Evolutionary conservation across 1,284 basidiomycete species (phyloP).

Genomic region (Butyriboletus appendiculatus): DNA sequence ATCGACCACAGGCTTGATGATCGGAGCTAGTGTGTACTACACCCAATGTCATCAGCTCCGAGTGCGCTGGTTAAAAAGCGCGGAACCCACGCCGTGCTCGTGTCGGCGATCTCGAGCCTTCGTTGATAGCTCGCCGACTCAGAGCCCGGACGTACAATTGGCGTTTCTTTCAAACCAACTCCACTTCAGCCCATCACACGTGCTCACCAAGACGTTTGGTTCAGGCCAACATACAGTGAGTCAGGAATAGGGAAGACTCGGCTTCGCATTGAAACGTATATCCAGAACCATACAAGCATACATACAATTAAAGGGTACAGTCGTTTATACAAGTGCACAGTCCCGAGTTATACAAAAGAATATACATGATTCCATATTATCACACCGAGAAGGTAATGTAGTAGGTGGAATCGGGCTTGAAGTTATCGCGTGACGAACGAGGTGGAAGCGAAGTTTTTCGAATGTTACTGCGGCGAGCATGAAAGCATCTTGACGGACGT

Average conservation of each 20-base stretch:
- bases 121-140: background rate
- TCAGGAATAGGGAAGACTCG: background rate
- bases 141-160: too few relatives aligned
- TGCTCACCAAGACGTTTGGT: too few relatives aligned
- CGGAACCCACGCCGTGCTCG: background rate
- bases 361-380: conserved; percentile 36
- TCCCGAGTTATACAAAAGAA: conserved; percentile 34
- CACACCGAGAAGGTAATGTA: conserved; percentile 24
- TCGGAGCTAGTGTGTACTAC: background rate
- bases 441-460: conserved; percentile 6
- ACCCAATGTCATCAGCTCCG: background rate
- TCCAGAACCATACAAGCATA: conserved; percentile 19
- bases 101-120: background rate
- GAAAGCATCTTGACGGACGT: conserved; percentile 25
- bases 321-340: conserved; percentile 28
- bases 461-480: conserved; percentile 13
- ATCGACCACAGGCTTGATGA: background rate
- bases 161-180: too few relatives aligned
- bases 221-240: too few relatives aligned
- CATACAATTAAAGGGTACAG: conserved; percentile 25
- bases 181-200: too few relatives aligned
- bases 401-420: conserved; percentile 5
- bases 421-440: conserved; percentile 25
- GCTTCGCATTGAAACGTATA: background rate
- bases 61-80: background rate